Percentiles rank a stretch among this genome's conserved stretches.
Conservation (phyloP, 768 basidiomycete genomes). For the Termitomyces sp. region DNA sequence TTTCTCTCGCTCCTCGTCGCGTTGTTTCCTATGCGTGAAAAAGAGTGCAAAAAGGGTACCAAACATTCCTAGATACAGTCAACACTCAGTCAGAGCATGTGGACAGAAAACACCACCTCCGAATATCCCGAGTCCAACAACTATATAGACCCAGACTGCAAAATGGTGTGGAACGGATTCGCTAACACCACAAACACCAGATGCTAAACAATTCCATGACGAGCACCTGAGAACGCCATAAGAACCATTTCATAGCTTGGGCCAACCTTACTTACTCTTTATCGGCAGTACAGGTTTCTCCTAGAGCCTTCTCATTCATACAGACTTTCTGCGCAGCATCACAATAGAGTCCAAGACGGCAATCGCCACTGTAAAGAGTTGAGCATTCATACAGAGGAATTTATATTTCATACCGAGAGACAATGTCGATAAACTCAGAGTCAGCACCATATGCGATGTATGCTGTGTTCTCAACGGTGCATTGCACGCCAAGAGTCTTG, state of each 20-base stretch:
- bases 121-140: slow-evolving; percentile 68
- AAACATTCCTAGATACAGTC: slow-evolving; percentile 53
- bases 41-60: slow-evolving; percentile 66
- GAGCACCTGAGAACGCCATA: slow-evolving; percentile 44
- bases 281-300: slow-evolving; percentile 50
- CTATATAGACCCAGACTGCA: slow-evolving; percentile 61
- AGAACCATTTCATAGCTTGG: neutral
- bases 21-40: slow-evolving; percentile 64
- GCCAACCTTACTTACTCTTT: slow-evolving; percentile 34
- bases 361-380: slow-evolving; percentile 53
- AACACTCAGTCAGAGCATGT: neutral
- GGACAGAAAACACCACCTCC: slow-evolving; percentile 43
- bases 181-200: slow-evolving; percentile 55
- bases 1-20: slow-evolving; percentile 75
- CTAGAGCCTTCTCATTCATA: slow-evolving; percentile 49
- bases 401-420: slow-evolving; percentile 56
- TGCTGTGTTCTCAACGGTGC: slow-evolving; percentile 72
- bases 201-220: slow-evolving; percentile 67
- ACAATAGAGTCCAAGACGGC: slow-evolving; percentile 69
- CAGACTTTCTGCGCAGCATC: slow-evolving; percentile 58
- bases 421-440: slow-evolving; percentile 68
- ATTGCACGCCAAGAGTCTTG: slow-evolving; percentile 54
- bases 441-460: slow-evolving; percentile 64
- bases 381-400: neutral
- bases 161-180: slow-evolving; percentile 61